Evolutionary conservation across 2,329 filamentous ascomycete species (phyloP).

Genomic region (Pezicula carpinea): DNA sequence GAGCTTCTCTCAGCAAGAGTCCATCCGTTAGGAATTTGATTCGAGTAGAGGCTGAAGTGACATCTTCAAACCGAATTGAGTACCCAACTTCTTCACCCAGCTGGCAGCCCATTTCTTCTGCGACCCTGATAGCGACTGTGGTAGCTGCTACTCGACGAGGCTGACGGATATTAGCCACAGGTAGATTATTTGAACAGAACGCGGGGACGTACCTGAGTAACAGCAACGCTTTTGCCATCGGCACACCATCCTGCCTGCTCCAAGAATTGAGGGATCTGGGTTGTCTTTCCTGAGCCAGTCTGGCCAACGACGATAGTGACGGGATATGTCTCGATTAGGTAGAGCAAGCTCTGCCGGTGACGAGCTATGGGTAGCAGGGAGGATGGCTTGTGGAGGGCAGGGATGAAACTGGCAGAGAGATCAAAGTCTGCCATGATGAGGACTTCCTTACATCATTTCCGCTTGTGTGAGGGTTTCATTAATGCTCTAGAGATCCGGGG

Average conservation of each 20-base stretch:
- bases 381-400: conserved; percentile 80
- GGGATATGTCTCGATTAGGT: conserved; percentile 77
- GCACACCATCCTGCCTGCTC: conserved; percentile 85
- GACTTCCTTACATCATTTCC: conserved; percentile 9
- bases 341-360: conserved; percentile 74
- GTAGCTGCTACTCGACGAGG: conserved; percentile 87
- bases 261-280: conserved; percentile 89
- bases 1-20: conserved; percentile 81
- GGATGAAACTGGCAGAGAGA: conserved; percentile 60
- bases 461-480: too few species aligned
- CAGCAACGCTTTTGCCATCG: conserved; percentile 75
- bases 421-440: conserved; percentile 44
- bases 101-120: conserved; percentile 81
- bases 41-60: conserved; percentile 75
- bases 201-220: conserved; percentile 71
- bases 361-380: conserved; percentile 82
- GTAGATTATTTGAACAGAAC: background rate
- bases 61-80: conserved; percentile 88
- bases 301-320: conserved; percentile 90
- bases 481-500: too few species aligned
- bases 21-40: conserved; percentile 98
- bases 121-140: conserved; percentile 81
- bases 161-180: conserved; percentile 38
- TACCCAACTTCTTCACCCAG: conserved; percentile 90
- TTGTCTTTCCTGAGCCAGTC: conserved; percentile 93